A percentile compares a stretch with the other conserved stretches of the same genome.
phyloP scores from a whole-genome alignment of 805 yeast genomes.

The Candida morakotiae region DNA sequence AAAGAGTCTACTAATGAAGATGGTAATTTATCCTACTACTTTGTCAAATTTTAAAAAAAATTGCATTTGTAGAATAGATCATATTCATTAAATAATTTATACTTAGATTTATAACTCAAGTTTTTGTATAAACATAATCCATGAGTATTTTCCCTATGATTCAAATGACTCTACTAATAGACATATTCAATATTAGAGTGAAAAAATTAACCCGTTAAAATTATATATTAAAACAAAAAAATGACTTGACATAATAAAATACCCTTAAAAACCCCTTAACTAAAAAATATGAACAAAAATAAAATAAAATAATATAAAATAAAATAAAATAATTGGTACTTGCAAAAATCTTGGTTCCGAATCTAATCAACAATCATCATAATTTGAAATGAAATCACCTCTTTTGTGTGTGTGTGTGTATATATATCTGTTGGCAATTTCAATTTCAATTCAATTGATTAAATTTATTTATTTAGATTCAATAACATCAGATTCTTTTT shows the following conservation, averaged over 20 bases:
- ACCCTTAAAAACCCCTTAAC: slow-evolving; percentile 7
- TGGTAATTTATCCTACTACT: too few relatives aligned
- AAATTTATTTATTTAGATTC: slow-evolving; percentile 1
- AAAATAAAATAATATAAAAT: neutral
- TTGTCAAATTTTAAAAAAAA: too few relatives aligned
- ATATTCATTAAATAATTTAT: too few relatives aligned
- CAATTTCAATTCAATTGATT: neutral
- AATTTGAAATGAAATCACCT: neutral
- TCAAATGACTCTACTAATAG: too few relatives aligned
- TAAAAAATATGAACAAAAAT: neutral
- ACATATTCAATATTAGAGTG: too few relatives aligned
- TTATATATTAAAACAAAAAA: slow-evolving; percentile 3
- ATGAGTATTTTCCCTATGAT: too few relatives aligned
- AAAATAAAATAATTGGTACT: slow-evolving; percentile 1
- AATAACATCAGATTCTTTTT: neutral
- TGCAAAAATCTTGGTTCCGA: too few relatives aligned
- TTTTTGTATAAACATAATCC: too few relatives aligned
- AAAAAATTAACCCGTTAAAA: slow-evolving; percentile 6
- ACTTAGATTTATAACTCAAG: too few relatives aligned
- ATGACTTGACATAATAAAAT: neutral
- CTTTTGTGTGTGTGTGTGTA: slow-evolving; percentile 5
- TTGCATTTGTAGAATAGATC: too few relatives aligned
- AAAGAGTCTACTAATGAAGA: too few relatives aligned
- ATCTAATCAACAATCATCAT: too few relatives aligned
- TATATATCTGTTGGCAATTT: neutral